Base-by-base conservation (phyloP, 352 stramenopile species). In the Phytopythium litorale region DNA sequence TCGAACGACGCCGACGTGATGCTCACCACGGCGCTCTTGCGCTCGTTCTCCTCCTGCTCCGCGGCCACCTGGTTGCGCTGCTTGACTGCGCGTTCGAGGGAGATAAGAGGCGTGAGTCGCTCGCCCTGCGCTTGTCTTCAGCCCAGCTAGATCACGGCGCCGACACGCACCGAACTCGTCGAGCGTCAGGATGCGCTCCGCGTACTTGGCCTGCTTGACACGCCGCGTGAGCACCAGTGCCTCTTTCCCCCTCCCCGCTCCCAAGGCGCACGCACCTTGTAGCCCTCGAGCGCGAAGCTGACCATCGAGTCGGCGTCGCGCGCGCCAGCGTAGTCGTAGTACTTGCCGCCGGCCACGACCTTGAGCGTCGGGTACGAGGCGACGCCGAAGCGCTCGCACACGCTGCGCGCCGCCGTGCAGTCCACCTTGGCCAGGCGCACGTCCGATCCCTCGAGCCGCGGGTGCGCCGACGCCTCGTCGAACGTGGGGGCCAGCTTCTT, bases 341-440 rank as follows among this genome's bases (percentile, higher is more conserved):
- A 88, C 40, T 75, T 75, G 40, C 80, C 80, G 23, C n/a, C 48
- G 9, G 73, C 48, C 49, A 94, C 71, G 23, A 91, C 80, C 68
- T 93, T 93, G 48, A 94, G 70, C 38, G 86, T 93, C 46, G 86
- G 86, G 67, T 94, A 94, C 33, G 81, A 92, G 56, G 82, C 73
- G 53, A 94, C 81, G 37, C 81, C 72, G 60, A 94, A 90, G 67
- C 86, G 86, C 61, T 90, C 84, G 64, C 86, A 94, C 48, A 94
- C 66, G 64, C 67, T 82, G 30, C 71, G 71, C 52, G 89, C 77
- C n/a, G 70, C 78, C 40, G 84, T 94, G 70, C 86, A 94, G 66
- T 94, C 86, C 35, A 94, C 77, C 32, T 89, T 92, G 32, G 66
- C 86, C 35, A 94, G 69, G 59, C 66, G 70, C 54, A 87, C 71